Evolutionary conservation across 768 basidiomycete genomes (phyloP), one percentile per base, ranked within the genome.

Genomic region (Hydnomerulius pinastri): DNA sequence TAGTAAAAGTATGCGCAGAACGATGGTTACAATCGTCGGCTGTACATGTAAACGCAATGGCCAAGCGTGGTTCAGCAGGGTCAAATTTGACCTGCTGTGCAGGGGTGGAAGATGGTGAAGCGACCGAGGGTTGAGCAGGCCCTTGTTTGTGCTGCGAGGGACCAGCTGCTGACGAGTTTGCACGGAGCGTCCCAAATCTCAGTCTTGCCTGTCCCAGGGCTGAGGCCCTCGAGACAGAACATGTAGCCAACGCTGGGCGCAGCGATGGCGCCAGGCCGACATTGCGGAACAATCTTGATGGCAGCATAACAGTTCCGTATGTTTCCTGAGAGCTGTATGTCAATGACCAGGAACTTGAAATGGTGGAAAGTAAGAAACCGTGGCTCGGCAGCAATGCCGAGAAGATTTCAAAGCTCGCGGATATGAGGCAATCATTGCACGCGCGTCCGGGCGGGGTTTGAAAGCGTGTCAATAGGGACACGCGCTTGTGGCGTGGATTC

Each of bases 1-100:
- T 87, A 6, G 90, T 80, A 67, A 98, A 98, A 53, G 89, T 79
- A 60, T 98, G 95, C 5, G 90, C 85, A 8, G 92, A 95, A 2
- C 96, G 85, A 53, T 80, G 79, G 9, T 77, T 77, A 59, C 95
- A 98, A 2, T 75, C 75, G 5, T 75, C 60, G 4, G 83, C 93
- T 1, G 90, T 90, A 67, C 93, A 96, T 4, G 93, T 96, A 61
- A 95, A 92, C 0, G 87, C 88, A 32, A 96, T 74, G 4, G 82
- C 83, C 23, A 93, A 73, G 13, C 77, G 78, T 0, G 87, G 88
- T 47, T 87, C 82, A 36, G 76, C 62, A 28, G 67, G 58, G 36
- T 78, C 71, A 4, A 72, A 70, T 18, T 73, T 51, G 30, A 56
- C 36, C 33, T 59, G 32, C 30, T 55, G 39, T 6, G 54, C 42